These are phyloP conservation scores for Leccinum pellstonianum DNA, from an alignment of 768 basidiomycete genomes.

Conservation along the genomic window DNA sequence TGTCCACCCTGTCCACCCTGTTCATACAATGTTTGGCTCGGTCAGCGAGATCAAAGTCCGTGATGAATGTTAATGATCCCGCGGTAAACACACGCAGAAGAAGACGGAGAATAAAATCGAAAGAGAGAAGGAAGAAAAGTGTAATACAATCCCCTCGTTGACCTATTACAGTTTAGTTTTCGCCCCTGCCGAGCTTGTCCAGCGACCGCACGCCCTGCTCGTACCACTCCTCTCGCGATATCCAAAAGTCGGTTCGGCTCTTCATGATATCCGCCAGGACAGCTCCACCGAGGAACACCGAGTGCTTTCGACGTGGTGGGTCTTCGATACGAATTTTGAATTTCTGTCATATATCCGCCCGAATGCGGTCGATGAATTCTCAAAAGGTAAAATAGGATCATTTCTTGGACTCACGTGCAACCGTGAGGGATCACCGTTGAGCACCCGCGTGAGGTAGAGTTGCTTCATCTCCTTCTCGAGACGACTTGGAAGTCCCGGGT, in stretches of 20 bases:
- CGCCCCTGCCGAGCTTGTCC: constrained; percentile 82
- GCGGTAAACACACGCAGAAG: background rate
- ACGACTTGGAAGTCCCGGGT: constrained; percentile 94
- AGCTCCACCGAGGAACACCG: constrained; percentile 99
- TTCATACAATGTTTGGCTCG: background rate
- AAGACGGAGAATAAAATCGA: background rate
- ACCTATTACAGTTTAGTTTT: constrained; percentile 32
- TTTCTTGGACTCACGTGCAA: constrained; percentile 65
- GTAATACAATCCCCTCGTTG: background rate
- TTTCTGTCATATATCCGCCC: constrained; percentile 59
- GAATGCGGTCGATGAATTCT: background rate
- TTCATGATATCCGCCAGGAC: constrained; percentile 99
- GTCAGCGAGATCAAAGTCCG: background rate
- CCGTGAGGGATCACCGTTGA: constrained; percentile 77
- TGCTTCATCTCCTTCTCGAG: constrained; percentile 99
- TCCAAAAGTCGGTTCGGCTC: constrained; percentile 91
- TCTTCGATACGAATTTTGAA: constrained; percentile 99
- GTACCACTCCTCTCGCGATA: constrained; percentile 90
- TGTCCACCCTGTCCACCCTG: background rate
- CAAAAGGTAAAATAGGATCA: background rate
- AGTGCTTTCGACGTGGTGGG: constrained; percentile 96
- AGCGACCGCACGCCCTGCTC: constrained; percentile 82
- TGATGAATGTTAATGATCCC: background rate
- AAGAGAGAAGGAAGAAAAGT: background rate
- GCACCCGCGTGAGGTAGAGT: constrained; percentile 89